phyloP scores from a whole-genome alignment of 2,329 filamentous ascomycete species.

The Atkinsonella texensis region DNA sequence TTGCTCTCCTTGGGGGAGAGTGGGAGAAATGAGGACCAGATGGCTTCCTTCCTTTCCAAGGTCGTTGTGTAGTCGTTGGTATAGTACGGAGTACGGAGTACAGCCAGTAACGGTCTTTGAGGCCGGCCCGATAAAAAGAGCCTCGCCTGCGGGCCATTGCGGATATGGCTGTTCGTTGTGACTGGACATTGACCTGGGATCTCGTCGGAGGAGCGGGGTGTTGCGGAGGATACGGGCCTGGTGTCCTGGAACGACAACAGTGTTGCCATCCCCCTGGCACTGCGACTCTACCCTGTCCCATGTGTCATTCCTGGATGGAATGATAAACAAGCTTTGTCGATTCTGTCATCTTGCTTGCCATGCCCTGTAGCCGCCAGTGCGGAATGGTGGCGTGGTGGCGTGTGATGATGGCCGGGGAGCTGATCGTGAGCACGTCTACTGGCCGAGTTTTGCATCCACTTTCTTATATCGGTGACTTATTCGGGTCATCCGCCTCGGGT shows the following conservation, averaged over 20 bases:
- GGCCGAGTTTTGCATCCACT: background rate
- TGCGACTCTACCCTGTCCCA: background rate
- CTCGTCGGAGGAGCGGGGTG: too few relatives aligned
- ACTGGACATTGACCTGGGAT: background rate
- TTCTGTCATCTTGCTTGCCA: background rate
- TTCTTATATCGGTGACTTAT: background rate
- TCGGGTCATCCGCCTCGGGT: background rate
- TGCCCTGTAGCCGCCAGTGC: background rate
- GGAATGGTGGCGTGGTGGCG: constrained; percentile 1
- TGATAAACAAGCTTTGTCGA: background rate
- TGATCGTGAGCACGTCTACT: background rate
- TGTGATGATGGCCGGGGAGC: constrained; percentile 1
- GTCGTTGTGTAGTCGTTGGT: background rate
- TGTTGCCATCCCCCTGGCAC: too few relatives aligned
- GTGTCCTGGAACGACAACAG: too few relatives aligned
- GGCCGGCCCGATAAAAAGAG: background rate
- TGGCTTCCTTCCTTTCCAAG: too few relatives aligned
- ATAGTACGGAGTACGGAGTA: background rate
- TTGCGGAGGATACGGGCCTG: too few relatives aligned
- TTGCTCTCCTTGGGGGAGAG: too few relatives aligned
- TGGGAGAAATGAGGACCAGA: too few relatives aligned
- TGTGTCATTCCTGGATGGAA: background rate
- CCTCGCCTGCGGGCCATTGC: background rate
- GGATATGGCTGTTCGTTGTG: background rate
- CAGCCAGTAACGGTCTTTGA: background rate